Percentiles rank a stretch among this genome's conserved stretches.
These are phyloP conservation scores for Gaertneriomyces sp. DNA, from an alignment of 192 early-diverging fungal genomes.

Conservation along the genomic window DNA sequence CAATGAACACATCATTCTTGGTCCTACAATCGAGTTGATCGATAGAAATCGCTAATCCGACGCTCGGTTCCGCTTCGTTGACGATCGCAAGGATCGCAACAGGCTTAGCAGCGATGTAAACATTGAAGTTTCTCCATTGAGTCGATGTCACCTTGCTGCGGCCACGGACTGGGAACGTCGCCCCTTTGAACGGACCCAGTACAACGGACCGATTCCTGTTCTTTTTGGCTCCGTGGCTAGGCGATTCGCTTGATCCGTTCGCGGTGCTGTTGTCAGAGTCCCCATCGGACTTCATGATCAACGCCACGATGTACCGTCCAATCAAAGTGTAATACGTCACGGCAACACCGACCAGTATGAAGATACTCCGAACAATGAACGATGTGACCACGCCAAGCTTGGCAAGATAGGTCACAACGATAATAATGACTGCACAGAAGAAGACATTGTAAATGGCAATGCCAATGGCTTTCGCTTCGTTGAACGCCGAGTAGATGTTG, in stretches of 20 bases:
- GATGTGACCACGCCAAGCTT: not conserved
- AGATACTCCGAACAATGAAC: conserved; percentile 14
- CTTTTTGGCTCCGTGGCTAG: not conserved
- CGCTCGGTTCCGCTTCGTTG: conserved; percentile 5
- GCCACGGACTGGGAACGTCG: conserved; percentile 2
- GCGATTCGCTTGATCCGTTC: not conserved
- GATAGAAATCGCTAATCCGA: conserved; percentile 9
- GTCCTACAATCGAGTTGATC: not conserved
- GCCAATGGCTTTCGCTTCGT: conserved; percentile 32
- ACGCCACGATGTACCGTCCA: conserved; percentile 6
- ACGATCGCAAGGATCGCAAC: not conserved
- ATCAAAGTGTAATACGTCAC: conserved; percentile 8
- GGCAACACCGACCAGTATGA: conserved; percentile 5
- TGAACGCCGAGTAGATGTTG: conserved; percentile 32
- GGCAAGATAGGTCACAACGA: conserved; percentile 9
- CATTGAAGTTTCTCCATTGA: conserved; percentile 12
- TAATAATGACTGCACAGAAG: conserved; percentile 14
- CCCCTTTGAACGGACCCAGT: not conserved
- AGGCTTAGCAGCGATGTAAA: conserved; percentile 8
- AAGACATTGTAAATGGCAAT: conserved; percentile 32
- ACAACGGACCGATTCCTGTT: not conserved
- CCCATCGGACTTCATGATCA: not conserved
- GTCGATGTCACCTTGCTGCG: not conserved
- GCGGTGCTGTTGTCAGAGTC: not conserved
- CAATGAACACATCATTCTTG: conserved; percentile 4